Evolutionary conservation across 2,329 filamentous ascomycete genomes (phyloP), one percentile per base, ranked within the genome.

Genomic region (Apiospora malaysiana): DNA sequence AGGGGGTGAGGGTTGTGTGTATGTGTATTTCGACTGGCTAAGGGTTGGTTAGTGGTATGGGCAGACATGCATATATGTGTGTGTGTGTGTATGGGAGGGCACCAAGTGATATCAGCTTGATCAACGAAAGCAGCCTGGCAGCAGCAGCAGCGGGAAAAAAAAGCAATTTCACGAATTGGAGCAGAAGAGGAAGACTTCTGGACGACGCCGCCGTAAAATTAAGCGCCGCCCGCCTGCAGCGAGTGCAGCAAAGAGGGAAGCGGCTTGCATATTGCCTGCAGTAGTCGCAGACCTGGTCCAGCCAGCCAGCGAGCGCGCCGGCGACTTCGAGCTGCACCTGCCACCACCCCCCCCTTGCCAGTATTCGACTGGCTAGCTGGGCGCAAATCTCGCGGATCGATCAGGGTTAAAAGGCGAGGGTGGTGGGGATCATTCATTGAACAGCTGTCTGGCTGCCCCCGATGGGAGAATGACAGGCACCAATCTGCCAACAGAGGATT

Each of bases 211-310:
- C 51, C 10, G 40, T 63, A 8, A 63, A 63, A 63, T 63, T 63
- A 63, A 63, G 56, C 56, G 56, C 56, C 56, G 56, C 56, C 56
- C 56, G 56, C 56, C 56, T 63, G 56, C 56, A 63, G 56, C 56
- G 32, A 32, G 32, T 32, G 32, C 32, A 32, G 32, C 32, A 32
- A 40, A 37, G 42, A 63, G 56, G 56, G 56, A 40, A 63, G 56
- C 56, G 56, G 56, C 56, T 40, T 63, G 56, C 56, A 63, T 63
- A 63, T 63, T 63, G 56, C 56, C 56, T 63, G 56, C 56, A 63
- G 56, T 63, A 63, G 56, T 40, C 56, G 56, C 56, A n/a, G 32
- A 21, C 56, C 40, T 18, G 32, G 56, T 40, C 32, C 56, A 40
- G 21, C 27, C 32, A 63, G 27, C 32, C 56, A 63, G 49, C 49